phyloP scores from a whole-genome alignment of 192 early-diverging fungal species.

The Lunasporangiospora selenospora region DNA sequence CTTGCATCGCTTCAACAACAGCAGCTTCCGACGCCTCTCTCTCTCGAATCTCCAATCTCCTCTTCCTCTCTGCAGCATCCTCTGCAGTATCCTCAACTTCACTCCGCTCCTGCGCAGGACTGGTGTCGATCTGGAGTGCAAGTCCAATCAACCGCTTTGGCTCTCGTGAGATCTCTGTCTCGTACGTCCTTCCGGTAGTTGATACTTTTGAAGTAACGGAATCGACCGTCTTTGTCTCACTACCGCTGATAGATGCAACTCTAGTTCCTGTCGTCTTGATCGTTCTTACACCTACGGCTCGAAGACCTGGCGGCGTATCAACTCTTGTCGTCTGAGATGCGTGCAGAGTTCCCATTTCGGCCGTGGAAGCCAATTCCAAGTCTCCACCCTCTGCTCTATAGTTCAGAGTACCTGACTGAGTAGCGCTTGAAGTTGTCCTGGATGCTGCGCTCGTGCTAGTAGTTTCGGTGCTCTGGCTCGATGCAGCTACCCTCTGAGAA shows the following conservation, averaged over 20 bases:
- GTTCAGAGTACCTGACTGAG: no score
- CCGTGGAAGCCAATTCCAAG: no score
- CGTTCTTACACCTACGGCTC: neutral
- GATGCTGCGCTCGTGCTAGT: no score
- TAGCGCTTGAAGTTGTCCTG: no score
- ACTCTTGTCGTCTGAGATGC: no score
- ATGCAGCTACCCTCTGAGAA: neutral
- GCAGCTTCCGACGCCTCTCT: constrained; percentile 23
- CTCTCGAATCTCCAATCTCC: constrained; percentile 12
- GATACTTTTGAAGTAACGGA: neutral
- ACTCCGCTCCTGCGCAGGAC: neutral
- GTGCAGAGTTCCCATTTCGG: no score
- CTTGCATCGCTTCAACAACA: constrained; percentile 33
- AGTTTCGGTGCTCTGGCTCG: no score
- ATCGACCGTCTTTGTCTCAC: neutral
- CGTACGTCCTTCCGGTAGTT: neutral
- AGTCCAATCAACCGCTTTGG: neutral
- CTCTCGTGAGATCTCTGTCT: neutral
- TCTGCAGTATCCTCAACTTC: neutral
- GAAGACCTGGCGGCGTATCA: neutral
- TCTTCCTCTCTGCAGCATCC: constrained; percentile 10
- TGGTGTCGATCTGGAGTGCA: constrained; percentile 20
- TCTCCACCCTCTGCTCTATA: no score
- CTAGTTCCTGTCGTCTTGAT: neutral
- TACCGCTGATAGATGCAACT: neutral